Conservation (phyloP, 2,329 filamentous ascomycete species). For the Lecanosticta acicola region DNA sequence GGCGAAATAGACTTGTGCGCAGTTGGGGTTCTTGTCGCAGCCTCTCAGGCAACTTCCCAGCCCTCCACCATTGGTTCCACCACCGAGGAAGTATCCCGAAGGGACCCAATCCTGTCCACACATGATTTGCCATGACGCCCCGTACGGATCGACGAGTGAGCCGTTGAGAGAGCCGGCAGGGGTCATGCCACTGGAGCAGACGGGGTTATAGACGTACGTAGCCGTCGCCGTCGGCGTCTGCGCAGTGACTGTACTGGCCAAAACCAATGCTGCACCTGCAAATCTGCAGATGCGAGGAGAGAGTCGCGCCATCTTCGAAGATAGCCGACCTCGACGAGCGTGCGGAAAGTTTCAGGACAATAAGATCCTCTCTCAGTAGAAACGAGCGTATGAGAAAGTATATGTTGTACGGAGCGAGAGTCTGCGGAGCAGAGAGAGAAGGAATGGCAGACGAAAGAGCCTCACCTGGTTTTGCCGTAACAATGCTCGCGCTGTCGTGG, state of each 20-base stretch:
- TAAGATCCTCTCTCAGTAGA: background rate
- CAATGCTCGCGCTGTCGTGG: constrained; percentile 10
- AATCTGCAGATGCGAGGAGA: constrained; percentile 6
- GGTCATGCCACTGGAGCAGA: constrained; percentile 4
- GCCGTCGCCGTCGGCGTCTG: constrained; percentile 14
- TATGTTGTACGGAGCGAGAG: background rate
- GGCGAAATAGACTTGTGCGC: no score
- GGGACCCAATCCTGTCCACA: constrained; percentile 1
- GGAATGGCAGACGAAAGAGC: background rate
- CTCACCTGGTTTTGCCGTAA: background rate
- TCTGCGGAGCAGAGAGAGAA: background rate
- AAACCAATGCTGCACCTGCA: constrained; percentile 8
- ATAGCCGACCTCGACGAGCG: background rate
- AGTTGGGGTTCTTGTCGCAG: constrained; percentile 3
- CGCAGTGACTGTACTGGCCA: constrained; percentile 3
- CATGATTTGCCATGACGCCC: background rate
- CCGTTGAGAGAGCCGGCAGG: constrained; percentile 8
- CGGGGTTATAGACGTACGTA: no score
- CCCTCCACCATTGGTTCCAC: constrained; percentile 4
- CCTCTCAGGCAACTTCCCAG: constrained; percentile 2
- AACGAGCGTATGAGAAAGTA: constrained; percentile 4
- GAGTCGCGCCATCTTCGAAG: constrained; percentile 11
- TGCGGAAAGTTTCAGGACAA: background rate
- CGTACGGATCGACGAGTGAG: constrained; percentile 9
- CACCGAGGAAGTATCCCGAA: background rate